Percentiles rank a stretch among this genome's conserved stretches.
These are phyloP conservation scores for Dactylonectria estremocensis DNA, from an alignment of 2,329 filamentous ascomycete genomes.

Conservation along the genomic window DNA sequence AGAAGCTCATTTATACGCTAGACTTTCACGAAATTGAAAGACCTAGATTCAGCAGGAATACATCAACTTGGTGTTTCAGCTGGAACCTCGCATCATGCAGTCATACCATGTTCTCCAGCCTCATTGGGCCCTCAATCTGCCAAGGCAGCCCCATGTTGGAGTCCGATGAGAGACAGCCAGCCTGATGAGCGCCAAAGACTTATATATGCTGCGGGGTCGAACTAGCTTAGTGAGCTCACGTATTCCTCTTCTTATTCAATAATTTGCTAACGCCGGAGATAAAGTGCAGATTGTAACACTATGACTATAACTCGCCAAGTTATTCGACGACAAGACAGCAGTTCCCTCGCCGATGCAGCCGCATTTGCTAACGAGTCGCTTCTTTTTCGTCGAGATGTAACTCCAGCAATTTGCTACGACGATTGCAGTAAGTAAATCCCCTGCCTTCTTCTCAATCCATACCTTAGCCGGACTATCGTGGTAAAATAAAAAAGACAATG, in stretches of 20 bases:
- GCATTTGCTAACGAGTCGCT: not conserved
- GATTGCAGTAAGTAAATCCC: not conserved
- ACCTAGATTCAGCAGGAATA: not conserved
- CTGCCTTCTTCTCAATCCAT: not conserved
- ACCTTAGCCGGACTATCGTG: not conserved
- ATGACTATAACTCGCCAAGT: not conserved
- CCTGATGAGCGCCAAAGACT: not conserved
- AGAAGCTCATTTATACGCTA: not conserved
- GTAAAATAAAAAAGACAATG: not conserved
- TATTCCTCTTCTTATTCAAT: not conserved
- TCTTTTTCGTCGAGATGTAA: not conserved
- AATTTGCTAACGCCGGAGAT: not conserved
- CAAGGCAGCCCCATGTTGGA: not conserved
- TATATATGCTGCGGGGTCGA: no score
- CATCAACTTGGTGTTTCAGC: not conserved
- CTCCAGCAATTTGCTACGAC: not conserved
- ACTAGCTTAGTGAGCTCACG: no score
- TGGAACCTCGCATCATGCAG: not conserved
- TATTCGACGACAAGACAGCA: not conserved
- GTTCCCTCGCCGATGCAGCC: not conserved
- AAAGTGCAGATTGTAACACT: not conserved
- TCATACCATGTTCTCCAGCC: not conserved
- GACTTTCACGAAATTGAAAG: not conserved
- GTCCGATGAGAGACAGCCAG: not conserved
- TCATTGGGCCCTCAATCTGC: not conserved